These are phyloP conservation scores for Penicillium taxi DNA, from an alignment of 495 filamentous ascomycete species.

Conservation along the genomic window DNA sequence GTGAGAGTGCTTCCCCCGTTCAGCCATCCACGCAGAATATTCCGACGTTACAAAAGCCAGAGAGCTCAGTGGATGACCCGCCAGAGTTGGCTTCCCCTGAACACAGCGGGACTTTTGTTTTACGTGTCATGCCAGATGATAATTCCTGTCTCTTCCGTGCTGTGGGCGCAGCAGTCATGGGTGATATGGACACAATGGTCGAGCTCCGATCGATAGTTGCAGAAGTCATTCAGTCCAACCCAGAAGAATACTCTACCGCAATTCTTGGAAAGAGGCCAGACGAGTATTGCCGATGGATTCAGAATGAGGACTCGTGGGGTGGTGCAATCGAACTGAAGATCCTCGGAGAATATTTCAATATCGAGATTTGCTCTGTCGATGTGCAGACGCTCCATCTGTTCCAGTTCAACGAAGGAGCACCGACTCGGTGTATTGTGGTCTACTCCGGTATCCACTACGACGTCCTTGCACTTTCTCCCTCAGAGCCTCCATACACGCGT, in stretches of 20 bases:
- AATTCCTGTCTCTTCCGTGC: conserved; percentile 94
- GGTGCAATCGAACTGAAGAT: conserved; percentile 86
- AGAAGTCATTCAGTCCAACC: conserved; percentile 66
- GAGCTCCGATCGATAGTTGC: conserved; percentile 77
- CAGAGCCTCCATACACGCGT: conserved; percentile 48
- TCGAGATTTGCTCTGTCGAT: conserved; percentile 84
- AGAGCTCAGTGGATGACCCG: conserved; percentile 43
- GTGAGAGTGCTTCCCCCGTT: conserved; percentile 23
- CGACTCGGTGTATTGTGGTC: conserved; percentile 68
- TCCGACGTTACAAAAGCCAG: conserved; percentile 12
- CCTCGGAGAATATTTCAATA: conserved; percentile 72
- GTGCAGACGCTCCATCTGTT: conserved; percentile 62
- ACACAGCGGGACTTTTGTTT: conserved; percentile 58
- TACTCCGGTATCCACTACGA: conserved; percentile 97
- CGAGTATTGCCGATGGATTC: conserved; percentile 80
- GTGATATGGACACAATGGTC: conserved; percentile 61
- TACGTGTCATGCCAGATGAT: conserved; percentile 95
- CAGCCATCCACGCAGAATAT: conserved; percentile 14
- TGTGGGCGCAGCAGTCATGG: conserved; percentile 67
- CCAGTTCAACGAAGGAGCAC: conserved; percentile 70
- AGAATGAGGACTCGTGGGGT: conserved; percentile 76
- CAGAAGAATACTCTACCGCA: conserved; percentile 60
- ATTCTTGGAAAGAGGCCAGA: conserved; percentile 69
- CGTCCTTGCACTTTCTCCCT: conserved; percentile 68
- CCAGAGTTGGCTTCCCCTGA: conserved; percentile 60